Conservation (phyloP, 352 stramenopile genomes). For the Globisporangium apiculatum region DNA sequence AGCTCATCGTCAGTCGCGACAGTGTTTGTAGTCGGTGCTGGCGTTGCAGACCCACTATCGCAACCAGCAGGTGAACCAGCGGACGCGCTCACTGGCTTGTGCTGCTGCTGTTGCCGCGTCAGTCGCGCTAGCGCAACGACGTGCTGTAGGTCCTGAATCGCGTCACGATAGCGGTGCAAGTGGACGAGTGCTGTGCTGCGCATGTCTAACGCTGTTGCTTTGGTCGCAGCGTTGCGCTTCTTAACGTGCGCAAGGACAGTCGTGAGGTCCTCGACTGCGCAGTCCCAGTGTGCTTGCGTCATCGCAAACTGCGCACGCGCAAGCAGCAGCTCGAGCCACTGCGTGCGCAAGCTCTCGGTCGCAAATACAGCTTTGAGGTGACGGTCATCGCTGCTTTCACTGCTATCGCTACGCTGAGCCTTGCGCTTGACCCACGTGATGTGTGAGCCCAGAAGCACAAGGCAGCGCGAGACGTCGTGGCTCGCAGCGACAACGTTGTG, state of each 20-base stretch:
- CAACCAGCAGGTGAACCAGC: neutral
- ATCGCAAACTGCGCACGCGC: conserved; percentile 31
- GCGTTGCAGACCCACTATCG: too few relatives aligned
- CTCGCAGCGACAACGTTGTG: conserved; percentile 31
- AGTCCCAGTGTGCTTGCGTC: conserved; percentile 29
- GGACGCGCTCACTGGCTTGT: conserved; percentile 7
- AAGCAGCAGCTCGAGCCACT: conserved; percentile 44
- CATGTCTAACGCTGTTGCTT: conserved; percentile 23
- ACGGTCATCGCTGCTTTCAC: neutral
- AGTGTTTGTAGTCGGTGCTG: neutral
- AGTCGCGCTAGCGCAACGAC: neutral
- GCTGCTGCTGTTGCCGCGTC: conserved; percentile 9
- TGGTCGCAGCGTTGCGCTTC: conserved; percentile 20
- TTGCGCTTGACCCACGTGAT: conserved; percentile 19
- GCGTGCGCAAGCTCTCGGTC: conserved; percentile 27
- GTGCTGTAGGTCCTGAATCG: conserved; percentile 44
- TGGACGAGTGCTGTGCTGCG: conserved; percentile 30
- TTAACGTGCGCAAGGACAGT: conserved; percentile 31
- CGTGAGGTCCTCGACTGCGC: conserved; percentile 33
- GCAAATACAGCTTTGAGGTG: conserved; percentile 22
- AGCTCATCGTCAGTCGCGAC: conserved; percentile 11
- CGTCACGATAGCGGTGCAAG: conserved; percentile 26
- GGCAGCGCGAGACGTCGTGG: conserved; percentile 33
- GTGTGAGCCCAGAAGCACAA: conserved; percentile 27
- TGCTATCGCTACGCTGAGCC: too few relatives aligned